Base-by-base conservation (phyloP, 495 filamentous ascomycete genomes). In the Aspergillus bertholletiae region DNA sequence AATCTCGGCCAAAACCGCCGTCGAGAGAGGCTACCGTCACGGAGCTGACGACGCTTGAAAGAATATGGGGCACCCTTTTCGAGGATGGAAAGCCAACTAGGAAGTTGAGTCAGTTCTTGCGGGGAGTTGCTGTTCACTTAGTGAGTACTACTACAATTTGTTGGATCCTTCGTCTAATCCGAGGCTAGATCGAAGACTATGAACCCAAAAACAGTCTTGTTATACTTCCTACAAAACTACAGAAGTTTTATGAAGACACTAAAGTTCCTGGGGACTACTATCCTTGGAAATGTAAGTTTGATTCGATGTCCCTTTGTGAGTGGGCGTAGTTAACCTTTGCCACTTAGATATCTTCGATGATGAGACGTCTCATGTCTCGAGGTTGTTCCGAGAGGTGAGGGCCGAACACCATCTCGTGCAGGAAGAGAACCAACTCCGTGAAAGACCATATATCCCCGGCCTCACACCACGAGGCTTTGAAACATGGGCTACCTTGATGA, bases 331-430 rank as follows among this genome's bases (percentile, higher is more conserved):
- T 41, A 51, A 51, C 49, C 22, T 23, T 40, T 0, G 15, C 18
- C 9, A 34, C n/a, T 47, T 53, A 81, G 78, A 74, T 53, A 77
- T 82, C 3, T 82, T 81, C 30, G 76, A 80, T 53, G 80, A 80
- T 55, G 72, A 65, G 49, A 80, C 67, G 52, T 80, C 67, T 30
- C 84, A 75, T 23, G 79, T 92, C 18, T 88, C 85, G 2, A 82
- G 82, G 27, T 73, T 96, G 49, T 96, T 90, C 65, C 80, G 84
- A 44, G 87, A 88, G 34, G 75, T 96, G 12, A 79, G 80, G 20
- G 92, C 87, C 58, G 80, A 93, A 59, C 90, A 96, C 63, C 88
- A 92, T 68, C 80, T 96, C 12, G 80, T 96, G 1, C 92, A 91
- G 56, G 70, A 77, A 15, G 34, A 37, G 34, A 15, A n/a, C 21